These are phyloP conservation scores for Elsinoe arachidis DNA, from an alignment of 2,329 filamentous ascomycete genomes.

Conservation along the genomic window DNA sequence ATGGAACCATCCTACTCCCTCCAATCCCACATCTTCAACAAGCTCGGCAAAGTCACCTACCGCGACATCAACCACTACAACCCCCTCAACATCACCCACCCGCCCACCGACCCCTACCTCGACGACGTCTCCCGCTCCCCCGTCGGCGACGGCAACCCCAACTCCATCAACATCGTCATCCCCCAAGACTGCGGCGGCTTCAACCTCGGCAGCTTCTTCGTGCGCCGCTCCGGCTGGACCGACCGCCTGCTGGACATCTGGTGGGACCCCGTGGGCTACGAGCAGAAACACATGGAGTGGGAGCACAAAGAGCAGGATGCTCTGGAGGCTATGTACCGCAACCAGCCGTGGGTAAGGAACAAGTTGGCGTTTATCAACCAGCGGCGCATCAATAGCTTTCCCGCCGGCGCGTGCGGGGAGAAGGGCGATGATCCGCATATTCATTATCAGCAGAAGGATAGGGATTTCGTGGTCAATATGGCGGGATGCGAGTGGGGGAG, in stretches of 20 bases:
- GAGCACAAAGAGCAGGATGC: slow-evolving; percentile 98
- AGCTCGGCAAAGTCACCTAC: slow-evolving; percentile 66
- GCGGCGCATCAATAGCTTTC: slow-evolving; percentile 90
- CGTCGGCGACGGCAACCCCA: slow-evolving; percentile 64
- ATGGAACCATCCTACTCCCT: slow-evolving; percentile 93
- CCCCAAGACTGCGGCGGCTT: slow-evolving; percentile 94
- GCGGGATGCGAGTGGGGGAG: slow-evolving; percentile 94
- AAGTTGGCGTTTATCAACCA: slow-evolving; percentile 85
- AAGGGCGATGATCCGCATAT: slow-evolving; percentile 62
- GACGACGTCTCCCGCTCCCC: slow-evolving; percentile 64
- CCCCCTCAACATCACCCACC: slow-evolving; percentile 86
- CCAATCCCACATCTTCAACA: slow-evolving; percentile 80
- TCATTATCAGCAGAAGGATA: slow-evolving; percentile 77
- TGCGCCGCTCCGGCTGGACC: slow-evolving; percentile 77
- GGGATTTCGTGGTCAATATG: slow-evolving; percentile 97
- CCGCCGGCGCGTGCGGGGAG: slow-evolving; percentile 76
- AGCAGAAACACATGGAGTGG: slow-evolving; percentile 99
- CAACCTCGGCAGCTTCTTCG: slow-evolving; percentile 92
- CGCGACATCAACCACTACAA: slow-evolving; percentile 96
- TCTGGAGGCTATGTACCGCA: slow-evolving; percentile 80
- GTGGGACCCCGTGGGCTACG: slow-evolving; percentile 97
- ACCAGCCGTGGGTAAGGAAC: slow-evolving; percentile 85
- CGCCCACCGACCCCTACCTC: slow-evolving; percentile 58
- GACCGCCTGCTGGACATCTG: slow-evolving; percentile 88
- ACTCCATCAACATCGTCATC: slow-evolving; percentile 79